A percentile compares a stretch with the other conserved stretches of the same genome.
Evolutionary conservation across 1,284 basidiomycete genomes (phyloP).

Genomic region (Singerocomus inundabilis): DNA sequence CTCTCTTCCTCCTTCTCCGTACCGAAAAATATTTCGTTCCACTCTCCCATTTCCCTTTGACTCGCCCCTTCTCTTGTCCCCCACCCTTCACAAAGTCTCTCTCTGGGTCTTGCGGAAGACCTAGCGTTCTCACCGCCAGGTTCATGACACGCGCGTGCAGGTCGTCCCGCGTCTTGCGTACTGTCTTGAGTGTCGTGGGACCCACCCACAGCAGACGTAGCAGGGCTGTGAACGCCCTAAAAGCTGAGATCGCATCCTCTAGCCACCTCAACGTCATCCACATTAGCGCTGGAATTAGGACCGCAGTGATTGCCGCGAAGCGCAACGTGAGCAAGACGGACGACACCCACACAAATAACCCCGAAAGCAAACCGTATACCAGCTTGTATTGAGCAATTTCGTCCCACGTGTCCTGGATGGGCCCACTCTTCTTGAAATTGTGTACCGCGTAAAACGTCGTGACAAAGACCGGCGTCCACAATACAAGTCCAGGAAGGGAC

Average conservation of each 20-base stretch:
- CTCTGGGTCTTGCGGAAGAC: conserved; percentile 69
- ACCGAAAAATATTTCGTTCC: conserved; percentile 76
- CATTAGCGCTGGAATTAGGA: conserved; percentile 71
- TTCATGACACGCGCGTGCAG: conserved; percentile 63
- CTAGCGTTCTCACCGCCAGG: conserved; percentile 58
- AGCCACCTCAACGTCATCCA: conserved; percentile 86
- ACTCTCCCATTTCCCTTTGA: conserved; percentile 64
- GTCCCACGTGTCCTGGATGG: conserved; percentile 79
- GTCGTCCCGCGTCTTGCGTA: conserved; percentile 52
- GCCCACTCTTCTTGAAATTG: conserved; percentile 74
- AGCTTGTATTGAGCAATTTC: conserved; percentile 89
- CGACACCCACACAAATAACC: conserved; percentile 60
- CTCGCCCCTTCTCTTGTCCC: conserved; percentile 66
- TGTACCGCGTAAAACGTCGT: conserved; percentile 64
- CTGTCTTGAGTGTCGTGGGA: conserved; percentile 47
- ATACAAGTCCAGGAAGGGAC: conserved; percentile 74
- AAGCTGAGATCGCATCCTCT: conserved; percentile 76
- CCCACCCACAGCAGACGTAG: conserved; percentile 64
- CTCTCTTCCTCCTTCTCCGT: conserved; percentile 49
- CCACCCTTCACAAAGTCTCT: conserved; percentile 55
- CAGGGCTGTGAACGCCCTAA: conserved; percentile 67
- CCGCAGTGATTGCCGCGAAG: conserved; percentile 51
- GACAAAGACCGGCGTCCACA: conserved; percentile 77
- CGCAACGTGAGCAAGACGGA: conserved; percentile 59
- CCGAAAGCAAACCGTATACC: conserved; percentile 73